Percentiles rank a stretch among this genome's conserved stretches.
These are phyloP conservation scores for Phaeosphaeria sp. DNA, from an alignment of 2,329 filamentous ascomycete genomes.

Conservation along the genomic window DNA sequence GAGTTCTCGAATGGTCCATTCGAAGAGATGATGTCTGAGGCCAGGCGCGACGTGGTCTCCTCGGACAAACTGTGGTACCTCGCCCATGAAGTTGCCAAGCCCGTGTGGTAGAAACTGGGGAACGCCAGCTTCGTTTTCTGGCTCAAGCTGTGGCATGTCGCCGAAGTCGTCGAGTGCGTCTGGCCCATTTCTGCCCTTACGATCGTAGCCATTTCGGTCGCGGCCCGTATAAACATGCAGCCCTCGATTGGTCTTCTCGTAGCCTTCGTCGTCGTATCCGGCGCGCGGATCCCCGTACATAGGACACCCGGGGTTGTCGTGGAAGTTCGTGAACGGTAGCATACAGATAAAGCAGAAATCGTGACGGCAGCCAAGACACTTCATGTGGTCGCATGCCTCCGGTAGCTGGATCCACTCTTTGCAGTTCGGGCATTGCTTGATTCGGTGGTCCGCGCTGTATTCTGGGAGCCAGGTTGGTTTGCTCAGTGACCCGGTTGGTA, in stretches of 20 bases:
- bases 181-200: background rate
- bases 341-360: conserved; percentile 24
- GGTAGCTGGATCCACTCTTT: conserved; percentile 16
- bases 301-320: conserved; percentile 5
- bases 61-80: no score
- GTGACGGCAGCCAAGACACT: conserved; percentile 8
- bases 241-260: conserved; percentile 4
- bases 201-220: conserved; percentile 6
- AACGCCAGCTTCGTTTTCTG: no score
- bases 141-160: background rate
- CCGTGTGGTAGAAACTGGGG: background rate
- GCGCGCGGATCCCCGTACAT: conserved; percentile 5
- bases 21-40: no score
- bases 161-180: background rate
- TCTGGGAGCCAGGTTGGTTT: conserved; percentile 15
- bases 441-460: conserved; percentile 13
- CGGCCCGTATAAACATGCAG: conserved; percentile 13
- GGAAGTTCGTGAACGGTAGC: conserved; percentile 3
- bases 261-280: conserved; percentile 18
- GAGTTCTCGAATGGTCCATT: no score
- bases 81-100: no score
- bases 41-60: no score
- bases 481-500: background rate
- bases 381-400: conserved; percentile 24
- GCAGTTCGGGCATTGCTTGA: conserved; percentile 20